Evolutionary conservation across 345 rosid genomes (phyloP).

Genomic region (Syzygium oleosum): DNA sequence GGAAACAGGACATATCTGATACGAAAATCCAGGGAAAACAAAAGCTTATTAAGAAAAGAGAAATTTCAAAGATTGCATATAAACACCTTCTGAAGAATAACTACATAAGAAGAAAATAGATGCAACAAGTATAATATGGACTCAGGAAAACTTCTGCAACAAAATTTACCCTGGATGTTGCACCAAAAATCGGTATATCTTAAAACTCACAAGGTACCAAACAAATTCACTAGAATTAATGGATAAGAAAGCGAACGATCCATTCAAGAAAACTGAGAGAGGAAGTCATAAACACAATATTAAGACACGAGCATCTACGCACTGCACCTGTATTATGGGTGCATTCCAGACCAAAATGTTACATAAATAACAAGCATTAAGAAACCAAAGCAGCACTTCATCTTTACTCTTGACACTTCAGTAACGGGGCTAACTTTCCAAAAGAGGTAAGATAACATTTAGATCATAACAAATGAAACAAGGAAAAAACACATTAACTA

Average conservation of each 20-base stretch:
- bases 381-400: not conserved
- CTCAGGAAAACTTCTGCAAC: not conserved
- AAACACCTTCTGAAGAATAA: not conserved
- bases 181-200: not conserved
- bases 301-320: not conserved
- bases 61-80: not conserved
- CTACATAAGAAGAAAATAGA: not conserved
- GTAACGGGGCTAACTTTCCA: not conserved
- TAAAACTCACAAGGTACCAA: not conserved
- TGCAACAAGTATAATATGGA: not conserved
- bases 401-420: not conserved
- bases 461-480: not conserved
- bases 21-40: not conserved
- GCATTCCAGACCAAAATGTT: not conserved
- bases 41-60: not conserved
- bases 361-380: not conserved
- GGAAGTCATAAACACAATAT: not conserved
- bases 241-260: not conserved
- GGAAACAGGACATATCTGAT: conserved; percentile 89
- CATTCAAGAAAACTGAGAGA: not conserved
- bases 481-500: not conserved
- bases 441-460: not conserved
- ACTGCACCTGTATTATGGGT: not conserved
- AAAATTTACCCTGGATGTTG: not conserved
- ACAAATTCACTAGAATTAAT: not conserved